Percentiles rank a stretch among this genome's conserved stretches.
phyloP scores from a whole-genome alignment of 805 yeast genomes.

The Candida sonorensis region DNA sequence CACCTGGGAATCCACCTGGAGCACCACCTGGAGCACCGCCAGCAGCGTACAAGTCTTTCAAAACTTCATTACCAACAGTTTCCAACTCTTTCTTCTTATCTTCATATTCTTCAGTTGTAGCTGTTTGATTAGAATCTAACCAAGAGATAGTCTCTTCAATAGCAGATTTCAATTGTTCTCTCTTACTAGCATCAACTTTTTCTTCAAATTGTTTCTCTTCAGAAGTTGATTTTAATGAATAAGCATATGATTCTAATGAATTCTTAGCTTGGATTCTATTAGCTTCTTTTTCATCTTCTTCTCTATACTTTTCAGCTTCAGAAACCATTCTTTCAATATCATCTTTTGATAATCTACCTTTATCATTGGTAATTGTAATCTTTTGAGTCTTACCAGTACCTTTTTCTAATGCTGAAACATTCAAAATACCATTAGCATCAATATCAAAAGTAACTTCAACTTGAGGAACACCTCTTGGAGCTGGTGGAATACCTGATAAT shows the following conservation, averaged over 20 bases:
- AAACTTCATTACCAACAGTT: conserved; percentile 90
- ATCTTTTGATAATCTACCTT: conserved; percentile 79
- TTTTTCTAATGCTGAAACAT: conserved; percentile 83
- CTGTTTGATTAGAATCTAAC: conserved; percentile 93
- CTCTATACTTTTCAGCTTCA: conserved; percentile 59
- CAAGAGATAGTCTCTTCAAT: conserved; percentile 74
- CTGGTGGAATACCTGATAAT: conserved; percentile 81
- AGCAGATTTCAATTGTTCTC: conserved; percentile 63
- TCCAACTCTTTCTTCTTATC: conserved; percentile 97
- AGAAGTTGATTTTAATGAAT: conserved; percentile 43
- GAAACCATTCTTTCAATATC: conserved; percentile 61
- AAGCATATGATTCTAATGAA: conserved; percentile 51
- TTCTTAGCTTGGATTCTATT: conserved; percentile 49
- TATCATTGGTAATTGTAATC: conserved; percentile 87
- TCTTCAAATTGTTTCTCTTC: conserved; percentile 31
- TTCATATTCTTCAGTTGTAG: conserved; percentile 83
- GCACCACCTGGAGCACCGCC: conserved; percentile 71
- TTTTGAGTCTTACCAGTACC: conserved; percentile 91
- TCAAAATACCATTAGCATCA: conserved; percentile 83
- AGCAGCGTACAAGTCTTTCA: conserved; percentile 93
- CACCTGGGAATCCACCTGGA: conserved; percentile 28
- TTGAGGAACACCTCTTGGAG: conserved; percentile 90
- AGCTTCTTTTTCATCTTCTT: conserved; percentile 56
- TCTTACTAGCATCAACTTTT: conserved; percentile 34
- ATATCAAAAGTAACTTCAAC: conserved; percentile 84